Percentiles rank a stretch among this genome's conserved stretches.
phyloP scores from a whole-genome alignment of 1,284 basidiomycete species.

The Moniliophthora roreri region DNA sequence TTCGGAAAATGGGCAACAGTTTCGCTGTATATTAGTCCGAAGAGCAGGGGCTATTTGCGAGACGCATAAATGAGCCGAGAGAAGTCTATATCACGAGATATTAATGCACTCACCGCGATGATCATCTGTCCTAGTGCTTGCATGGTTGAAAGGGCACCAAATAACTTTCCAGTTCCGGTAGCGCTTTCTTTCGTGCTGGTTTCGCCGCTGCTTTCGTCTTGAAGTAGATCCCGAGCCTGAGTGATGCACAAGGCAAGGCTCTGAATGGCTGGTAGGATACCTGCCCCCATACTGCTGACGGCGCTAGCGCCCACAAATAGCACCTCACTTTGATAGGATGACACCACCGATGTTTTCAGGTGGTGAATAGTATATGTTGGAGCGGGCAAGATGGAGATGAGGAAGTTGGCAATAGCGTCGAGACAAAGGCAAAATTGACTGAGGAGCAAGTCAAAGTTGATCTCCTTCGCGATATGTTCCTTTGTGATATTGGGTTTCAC shows the following conservation, averaged over 20 bases:
- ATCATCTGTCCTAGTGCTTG: constrained; percentile 69
- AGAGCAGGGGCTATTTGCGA: constrained; percentile 58
- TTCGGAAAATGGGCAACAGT: constrained; percentile 68
- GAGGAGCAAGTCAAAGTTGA: constrained; percentile 67
- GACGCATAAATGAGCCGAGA: constrained; percentile 4
- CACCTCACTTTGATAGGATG: constrained; percentile 35
- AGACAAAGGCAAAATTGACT: constrained; percentile 59
- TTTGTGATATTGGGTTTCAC: constrained; percentile 47
- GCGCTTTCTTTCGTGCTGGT: constrained; percentile 16
- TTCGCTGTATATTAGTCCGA: constrained; percentile 64
- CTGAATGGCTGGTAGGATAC: constrained; percentile 63
- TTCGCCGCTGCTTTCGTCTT: constrained; percentile 14
- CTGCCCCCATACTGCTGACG: constrained; percentile 59
- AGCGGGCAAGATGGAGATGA: constrained; percentile 53
- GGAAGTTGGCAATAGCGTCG: constrained; percentile 63
- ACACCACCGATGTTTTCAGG: constrained; percentile 2
- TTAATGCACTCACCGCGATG: constrained; percentile 51
- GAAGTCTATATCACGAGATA: constrained; percentile 8
- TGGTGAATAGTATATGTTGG: constrained; percentile 32
- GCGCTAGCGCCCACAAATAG: constrained; percentile 58
- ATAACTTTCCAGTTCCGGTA: constrained; percentile 53
- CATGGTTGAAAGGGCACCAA: constrained; percentile 67
- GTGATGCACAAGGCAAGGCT: constrained; percentile 70
- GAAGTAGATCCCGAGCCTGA: constrained; percentile 48
- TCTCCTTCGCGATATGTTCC: constrained; percentile 56